Evolutionary conservation across 257 asterid genomes (phyloP), one percentile per base, ranked within the genome.

Genomic region (Ajuga chamaepitys): DNA sequence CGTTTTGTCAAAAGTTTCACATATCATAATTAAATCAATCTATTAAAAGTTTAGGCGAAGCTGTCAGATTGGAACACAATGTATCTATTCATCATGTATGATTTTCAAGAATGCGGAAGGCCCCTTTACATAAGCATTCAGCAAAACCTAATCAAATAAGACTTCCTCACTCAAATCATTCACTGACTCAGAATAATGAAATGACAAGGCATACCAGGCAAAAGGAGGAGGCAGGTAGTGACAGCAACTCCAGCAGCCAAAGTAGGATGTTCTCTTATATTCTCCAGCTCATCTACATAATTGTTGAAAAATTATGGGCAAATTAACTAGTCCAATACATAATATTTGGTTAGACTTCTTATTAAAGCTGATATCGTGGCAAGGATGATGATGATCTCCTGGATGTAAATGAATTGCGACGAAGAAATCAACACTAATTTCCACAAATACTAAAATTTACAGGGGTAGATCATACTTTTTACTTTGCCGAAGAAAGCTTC

Each of bases 211-310:
- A 67, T 80, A 89, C 98, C 98, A 53, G 87, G 85, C 88, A 86
- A 53, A 54, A 93, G 85, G 28, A 93, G 80, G 72, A 93, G 80
- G 62, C 75, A 78, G 21, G 83, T 67, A 56, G 89, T 66, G 70
- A 79, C 80, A 80, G 87, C 89, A 71, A 85, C 71, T 82, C 97
- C 98, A 75, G 85, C 83, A 1, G 85, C 89, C 51, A 72, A 47
- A 69, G 72, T 87, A 41, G 97, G 96, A 32, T 86, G 82, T 64
- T 93, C 89, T 72, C 80, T 84, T 13, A 81, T 73, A 16, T 50
- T 63, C 46, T 62, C 70, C 77, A 89, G 62, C 75, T 78, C 96
- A 79, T 75, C 98, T 92, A 35, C 20, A 55, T 41, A 53, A 62
- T 66, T 41, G 52, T 14, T 17, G 53, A 40, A 62, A 44, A 14